Base-by-base conservation (phyloP, 345 rosid genomes). In the Turnera subulata region DNA sequence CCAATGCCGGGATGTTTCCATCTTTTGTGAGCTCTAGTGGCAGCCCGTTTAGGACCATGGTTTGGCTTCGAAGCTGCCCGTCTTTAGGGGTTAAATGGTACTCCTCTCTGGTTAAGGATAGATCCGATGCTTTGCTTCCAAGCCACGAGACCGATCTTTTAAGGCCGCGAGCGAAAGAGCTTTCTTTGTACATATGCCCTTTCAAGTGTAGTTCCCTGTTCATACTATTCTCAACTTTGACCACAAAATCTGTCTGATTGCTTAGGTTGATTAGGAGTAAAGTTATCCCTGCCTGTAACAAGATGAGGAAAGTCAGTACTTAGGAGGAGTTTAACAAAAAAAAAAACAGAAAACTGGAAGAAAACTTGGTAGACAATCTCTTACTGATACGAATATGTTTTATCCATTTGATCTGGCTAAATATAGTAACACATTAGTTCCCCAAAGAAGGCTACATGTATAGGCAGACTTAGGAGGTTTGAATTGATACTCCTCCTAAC, bases 31-130 rank as follows among this genome's bases (percentile, higher is more conserved):
- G 82, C 73, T 74, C 60, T 44, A 93, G 42, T 2, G 94, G 96
- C 47, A 75, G 61, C 53, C 96, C 97, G 20, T 93, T 93, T 23
- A 93, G 80, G 50, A 89, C 37, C 89, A 85, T 76, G 29, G 83
- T 83, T 64, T 69, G 76, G 77, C 97, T 89, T 43, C 37, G 70
- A 23, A 93, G 66, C 54, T 75, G 46, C n/a, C 90, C 80, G 11
- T 84, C 76, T 70, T 82, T 76, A 0, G 99, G 86, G 56, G 89
- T 86, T 48, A 93, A 75, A 72, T 89, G 94, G 68, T 93, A 93
- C 71, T 93, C 99, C 71, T 93, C 97, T 72, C 97, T 75, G 54
- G 61, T 59, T 37, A 79, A 32, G 35, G 60, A 43, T 29, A 62
- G 77, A 24, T 75, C 78, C 0, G 76, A 70, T 44, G 88, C 75